These are phyloP conservation scores for Hypericum androsaemum DNA, from an alignment of 345 rosid species.

Conservation along the genomic window DNA sequence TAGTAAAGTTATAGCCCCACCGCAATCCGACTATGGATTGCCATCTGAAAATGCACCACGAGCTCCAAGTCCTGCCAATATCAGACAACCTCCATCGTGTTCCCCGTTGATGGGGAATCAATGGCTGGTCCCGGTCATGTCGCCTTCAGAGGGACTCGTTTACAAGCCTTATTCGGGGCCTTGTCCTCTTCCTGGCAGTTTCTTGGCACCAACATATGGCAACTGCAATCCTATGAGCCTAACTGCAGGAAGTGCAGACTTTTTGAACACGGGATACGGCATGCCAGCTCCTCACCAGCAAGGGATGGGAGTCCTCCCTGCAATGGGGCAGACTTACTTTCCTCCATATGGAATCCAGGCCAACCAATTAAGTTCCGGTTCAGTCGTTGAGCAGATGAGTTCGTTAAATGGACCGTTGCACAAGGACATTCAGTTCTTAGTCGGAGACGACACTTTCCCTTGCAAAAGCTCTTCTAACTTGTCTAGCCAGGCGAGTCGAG, in stretches of 20 bases:
- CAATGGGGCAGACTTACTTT: conserved; percentile 21
- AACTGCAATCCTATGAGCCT: conserved; percentile 14
- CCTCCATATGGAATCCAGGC: conserved; percentile 15
- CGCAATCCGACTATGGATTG: conserved; percentile 15
- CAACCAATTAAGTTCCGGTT: conserved; percentile 3
- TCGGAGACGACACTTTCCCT: conserved; percentile 13
- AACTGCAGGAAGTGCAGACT: conserved; percentile 19
- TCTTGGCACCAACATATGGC: conserved; percentile 15
- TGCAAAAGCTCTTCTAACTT: conserved; percentile 30
- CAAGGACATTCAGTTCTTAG: conserved; percentile 20
- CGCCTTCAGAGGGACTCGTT: conserved; percentile 8
- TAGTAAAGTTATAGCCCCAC: conserved; percentile 22
- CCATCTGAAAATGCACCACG: conserved; percentile 8
- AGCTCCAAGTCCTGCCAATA: background rate
- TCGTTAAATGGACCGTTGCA: conserved; percentile 22
- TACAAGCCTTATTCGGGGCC: conserved; percentile 8
- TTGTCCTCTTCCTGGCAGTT: conserved; percentile 43
- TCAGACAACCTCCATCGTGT: background rate
- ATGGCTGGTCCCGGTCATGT: conserved; percentile 5
- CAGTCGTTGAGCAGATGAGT: conserved; percentile 17
- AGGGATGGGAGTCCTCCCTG: conserved; percentile 7
- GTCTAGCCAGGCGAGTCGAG: conserved; percentile 44
- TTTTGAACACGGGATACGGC: conserved; percentile 21
- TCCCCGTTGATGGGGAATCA: background rate
- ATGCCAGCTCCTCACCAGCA: conserved; percentile 13